Evolutionary conservation across 768 basidiomycete genomes (phyloP).

Genomic region (Phanerochaete carnosa): DNA sequence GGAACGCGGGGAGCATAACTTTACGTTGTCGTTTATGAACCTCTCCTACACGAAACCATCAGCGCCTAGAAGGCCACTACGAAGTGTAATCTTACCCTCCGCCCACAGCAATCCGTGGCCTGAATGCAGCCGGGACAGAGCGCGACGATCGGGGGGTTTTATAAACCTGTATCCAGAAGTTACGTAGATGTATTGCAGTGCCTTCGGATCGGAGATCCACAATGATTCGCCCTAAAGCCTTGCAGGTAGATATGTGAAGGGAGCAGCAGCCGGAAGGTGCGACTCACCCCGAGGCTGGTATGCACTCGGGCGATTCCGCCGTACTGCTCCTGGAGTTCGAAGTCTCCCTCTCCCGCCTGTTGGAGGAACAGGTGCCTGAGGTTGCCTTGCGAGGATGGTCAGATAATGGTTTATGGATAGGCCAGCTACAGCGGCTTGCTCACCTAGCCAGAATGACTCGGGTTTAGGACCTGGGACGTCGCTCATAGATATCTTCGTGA

Average conservation of each 20-base stretch:
- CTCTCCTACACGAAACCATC: conserved; percentile 19
- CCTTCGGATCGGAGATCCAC: conserved; percentile 44
- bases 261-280: not conserved
- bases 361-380: not conserved
- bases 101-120: conserved; percentile 8
- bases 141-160: conserved; percentile 4
- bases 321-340: conserved; percentile 2
- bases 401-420: not conserved
- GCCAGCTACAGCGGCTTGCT: not conserved
- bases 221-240: conserved; percentile 44
- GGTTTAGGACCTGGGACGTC: conserved; percentile 8
- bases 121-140: conserved; percentile 1
- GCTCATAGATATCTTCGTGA: not conserved
- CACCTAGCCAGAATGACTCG: conserved; percentile 10
- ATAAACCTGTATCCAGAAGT: conserved; percentile 4
- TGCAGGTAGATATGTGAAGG: not conserved
- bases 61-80: not conserved
- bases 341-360: conserved; percentile 6
- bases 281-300: not conserved
- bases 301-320: conserved; percentile 5
- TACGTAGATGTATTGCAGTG: conserved; percentile 7
- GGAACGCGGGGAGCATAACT: conserved; percentile 32
- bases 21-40: conserved; percentile 28
- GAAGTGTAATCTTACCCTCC: conserved; percentile 1
- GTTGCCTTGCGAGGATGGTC: not conserved